These are phyloP conservation scores for Blastosporella zonata DNA, from an alignment of 1,284 basidiomycete species.

Conservation along the genomic window DNA sequence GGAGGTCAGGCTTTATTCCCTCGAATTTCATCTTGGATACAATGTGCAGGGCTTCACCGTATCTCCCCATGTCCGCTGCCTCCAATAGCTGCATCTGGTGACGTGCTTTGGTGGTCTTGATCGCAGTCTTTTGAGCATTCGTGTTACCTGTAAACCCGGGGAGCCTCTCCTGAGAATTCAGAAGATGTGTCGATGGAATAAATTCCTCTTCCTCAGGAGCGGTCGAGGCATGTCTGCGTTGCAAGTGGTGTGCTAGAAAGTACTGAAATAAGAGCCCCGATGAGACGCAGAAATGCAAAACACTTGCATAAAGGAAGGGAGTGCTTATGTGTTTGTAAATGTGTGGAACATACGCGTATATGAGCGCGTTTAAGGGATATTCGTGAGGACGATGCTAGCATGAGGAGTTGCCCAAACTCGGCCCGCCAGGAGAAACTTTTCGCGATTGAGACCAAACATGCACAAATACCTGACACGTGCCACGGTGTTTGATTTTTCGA, in stretches of 20 bases:
- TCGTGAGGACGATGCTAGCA: slow-evolving; percentile 43
- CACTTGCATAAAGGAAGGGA: slow-evolving; percentile 11
- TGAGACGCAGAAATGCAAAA: not conserved
- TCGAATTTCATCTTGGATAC: slow-evolving; percentile 56
- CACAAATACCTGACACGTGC: slow-evolving; percentile 20
- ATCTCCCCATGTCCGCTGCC: slow-evolving; percentile 30
- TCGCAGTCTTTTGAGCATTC: slow-evolving; percentile 26
- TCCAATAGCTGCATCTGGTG: slow-evolving; percentile 38
- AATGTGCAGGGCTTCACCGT: slow-evolving; percentile 30
- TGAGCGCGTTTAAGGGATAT: slow-evolving; percentile 29
- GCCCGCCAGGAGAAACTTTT: slow-evolving; percentile 10
- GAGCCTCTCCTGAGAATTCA: slow-evolving; percentile 21
- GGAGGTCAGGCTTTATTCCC: slow-evolving; percentile 45
- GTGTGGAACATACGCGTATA: slow-evolving; percentile 7
- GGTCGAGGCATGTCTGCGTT: slow-evolving; percentile 14
- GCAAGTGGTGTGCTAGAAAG: slow-evolving; percentile 7
- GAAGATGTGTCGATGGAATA: slow-evolving; percentile 10
- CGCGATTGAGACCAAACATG: slow-evolving; percentile 21
- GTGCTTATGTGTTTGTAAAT: not conserved
- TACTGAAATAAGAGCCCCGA: not conserved
- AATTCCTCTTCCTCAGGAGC: slow-evolving; percentile 8
- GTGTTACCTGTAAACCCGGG: slow-evolving; percentile 27
- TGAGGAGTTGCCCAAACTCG: slow-evolving; percentile 16
- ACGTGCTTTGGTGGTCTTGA: slow-evolving; percentile 29
- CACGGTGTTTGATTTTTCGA: slow-evolving; percentile 15